Percentiles rank a stretch among this genome's conserved stretches.
Evolutionary conservation across 176 grass and related monocot species (phyloP).

Genomic region (Poa pratensis): DNA sequence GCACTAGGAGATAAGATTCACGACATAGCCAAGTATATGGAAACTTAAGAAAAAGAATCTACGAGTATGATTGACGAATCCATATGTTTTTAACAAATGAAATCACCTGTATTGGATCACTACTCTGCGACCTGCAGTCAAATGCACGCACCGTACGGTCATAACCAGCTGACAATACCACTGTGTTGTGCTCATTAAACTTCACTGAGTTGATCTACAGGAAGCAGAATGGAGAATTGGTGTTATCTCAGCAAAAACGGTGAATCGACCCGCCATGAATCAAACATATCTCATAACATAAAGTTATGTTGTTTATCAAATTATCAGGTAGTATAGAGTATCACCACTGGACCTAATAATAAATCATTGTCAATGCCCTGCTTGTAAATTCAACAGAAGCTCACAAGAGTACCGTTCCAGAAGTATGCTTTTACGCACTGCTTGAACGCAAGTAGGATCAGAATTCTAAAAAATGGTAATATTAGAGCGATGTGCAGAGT

Average conservation of each 20-base stretch:
- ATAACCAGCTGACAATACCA: conserved; percentile 92
- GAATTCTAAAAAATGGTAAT: neutral
- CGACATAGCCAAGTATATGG: conserved; percentile 7
- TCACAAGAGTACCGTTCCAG: neutral
- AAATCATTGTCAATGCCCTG: neutral
- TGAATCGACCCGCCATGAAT: conserved; percentile 1
- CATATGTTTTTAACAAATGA: conserved; percentile 5
- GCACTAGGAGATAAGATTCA: conserved; percentile 36
- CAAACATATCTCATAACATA: neutral
- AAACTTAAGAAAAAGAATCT: neutral
- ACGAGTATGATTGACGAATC: neutral
- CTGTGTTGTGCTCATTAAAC: conserved; percentile 83
- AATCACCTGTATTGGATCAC: conserved; percentile 88
- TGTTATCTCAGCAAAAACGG: conserved; percentile 22
- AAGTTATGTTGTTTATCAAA: neutral
- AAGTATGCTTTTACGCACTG: conserved; percentile 12
- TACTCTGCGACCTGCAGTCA: conserved; percentile 93
- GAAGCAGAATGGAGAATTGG: conserved; percentile 3
- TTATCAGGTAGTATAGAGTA: neutral
- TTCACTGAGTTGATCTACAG: conserved; percentile 87
- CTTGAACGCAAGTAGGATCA: neutral
- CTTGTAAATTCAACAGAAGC: conserved; percentile 18
- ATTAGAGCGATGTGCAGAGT: neutral
- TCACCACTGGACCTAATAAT: neutral
- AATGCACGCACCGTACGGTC: conserved; percentile 81